Conservation (phyloP, 495 filamentous ascomycete species). For the Glarea lozoyensis region DNA sequence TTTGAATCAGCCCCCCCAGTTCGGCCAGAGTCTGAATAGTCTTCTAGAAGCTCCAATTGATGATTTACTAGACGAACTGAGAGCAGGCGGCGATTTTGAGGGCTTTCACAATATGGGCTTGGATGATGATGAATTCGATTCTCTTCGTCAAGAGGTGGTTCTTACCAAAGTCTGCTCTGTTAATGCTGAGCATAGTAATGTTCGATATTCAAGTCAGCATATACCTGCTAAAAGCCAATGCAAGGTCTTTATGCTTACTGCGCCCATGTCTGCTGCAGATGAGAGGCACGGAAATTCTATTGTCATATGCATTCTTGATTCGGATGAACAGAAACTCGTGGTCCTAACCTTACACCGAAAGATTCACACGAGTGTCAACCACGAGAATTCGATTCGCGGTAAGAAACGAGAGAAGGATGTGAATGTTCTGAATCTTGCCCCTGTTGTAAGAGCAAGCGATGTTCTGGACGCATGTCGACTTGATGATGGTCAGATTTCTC, state of each 20-base stretch:
- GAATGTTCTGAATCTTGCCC: conserved; percentile 28
- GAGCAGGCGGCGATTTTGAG: conserved; percentile 49
- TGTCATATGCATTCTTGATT: conserved; percentile 60
- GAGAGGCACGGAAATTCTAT: conserved; percentile 40
- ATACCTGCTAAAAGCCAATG: conserved; percentile 37
- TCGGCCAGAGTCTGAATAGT: conserved; percentile 33
- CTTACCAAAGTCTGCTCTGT: conserved; percentile 66
- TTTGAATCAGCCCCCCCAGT: conserved; percentile 15
- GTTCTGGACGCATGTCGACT: conserved; percentile 70
- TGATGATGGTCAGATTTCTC: conserved; percentile 56
- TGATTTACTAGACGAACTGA: conserved; percentile 61
- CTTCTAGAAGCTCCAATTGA: conserved; percentile 62
- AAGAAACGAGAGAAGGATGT: conserved; percentile 19
- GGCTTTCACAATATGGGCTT: conserved; percentile 63
- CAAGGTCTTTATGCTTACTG: conserved; percentile 57
- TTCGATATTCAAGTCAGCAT: conserved; percentile 44
- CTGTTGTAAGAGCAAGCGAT: conserved; percentile 42
- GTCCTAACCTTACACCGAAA: conserved; percentile 52
- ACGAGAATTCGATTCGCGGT: conserved; percentile 6
- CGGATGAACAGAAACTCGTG: conserved; percentile 55
- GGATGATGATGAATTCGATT: conserved; percentile 57
- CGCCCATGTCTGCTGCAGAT: conserved; percentile 44
- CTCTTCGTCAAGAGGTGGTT: conserved; percentile 64
- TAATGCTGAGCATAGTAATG: conserved; percentile 50
- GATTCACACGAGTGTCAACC: conserved; percentile 16